Evolutionary conservation across 805 yeast species (phyloP).

Genomic region (Debaryomyces prosopidis): DNA sequence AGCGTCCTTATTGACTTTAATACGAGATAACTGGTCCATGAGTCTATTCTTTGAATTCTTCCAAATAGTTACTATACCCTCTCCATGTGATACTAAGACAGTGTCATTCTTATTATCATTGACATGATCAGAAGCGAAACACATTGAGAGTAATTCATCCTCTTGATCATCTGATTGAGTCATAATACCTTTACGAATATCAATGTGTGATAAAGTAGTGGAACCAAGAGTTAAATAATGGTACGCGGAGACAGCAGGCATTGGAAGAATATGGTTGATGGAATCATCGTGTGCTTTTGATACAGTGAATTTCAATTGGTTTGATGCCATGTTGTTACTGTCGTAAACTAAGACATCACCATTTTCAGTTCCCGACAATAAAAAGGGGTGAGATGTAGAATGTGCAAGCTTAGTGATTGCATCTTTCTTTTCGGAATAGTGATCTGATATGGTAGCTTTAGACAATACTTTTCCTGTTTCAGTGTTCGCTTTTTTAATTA

Average conservation of each 20-base stretch:
- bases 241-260: constrained; percentile 71
- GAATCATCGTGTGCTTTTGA: constrained; percentile 71
- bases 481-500: constrained; percentile 71
- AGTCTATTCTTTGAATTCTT: constrained; percentile 65
- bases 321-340: constrained; percentile 49
- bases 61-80: constrained; percentile 89
- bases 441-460: constrained; percentile 39
- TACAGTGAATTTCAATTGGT: constrained; percentile 45
- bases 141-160: constrained; percentile 81
- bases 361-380: constrained; percentile 65
- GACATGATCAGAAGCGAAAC: constrained; percentile 57
- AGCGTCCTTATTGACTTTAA: constrained; percentile 65
- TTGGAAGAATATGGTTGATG: constrained; percentile 69
- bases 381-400: constrained; percentile 47
- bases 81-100: constrained; percentile 84
- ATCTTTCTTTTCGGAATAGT: constrained; percentile 24
- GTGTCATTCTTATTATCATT: constrained; percentile 54
- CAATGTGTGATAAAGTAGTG: constrained; percentile 76
- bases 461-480: constrained; percentile 74
- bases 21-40: constrained; percentile 76
- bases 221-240: constrained; percentile 81
- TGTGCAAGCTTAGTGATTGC: constrained; percentile 45
- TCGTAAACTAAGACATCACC: constrained; percentile 70
- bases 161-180: constrained; percentile 84
- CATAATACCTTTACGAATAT: constrained; percentile 69